phyloP scores from a whole-genome alignment of 371 early-diverging fungal species.

The Mucor piriformis region DNA sequence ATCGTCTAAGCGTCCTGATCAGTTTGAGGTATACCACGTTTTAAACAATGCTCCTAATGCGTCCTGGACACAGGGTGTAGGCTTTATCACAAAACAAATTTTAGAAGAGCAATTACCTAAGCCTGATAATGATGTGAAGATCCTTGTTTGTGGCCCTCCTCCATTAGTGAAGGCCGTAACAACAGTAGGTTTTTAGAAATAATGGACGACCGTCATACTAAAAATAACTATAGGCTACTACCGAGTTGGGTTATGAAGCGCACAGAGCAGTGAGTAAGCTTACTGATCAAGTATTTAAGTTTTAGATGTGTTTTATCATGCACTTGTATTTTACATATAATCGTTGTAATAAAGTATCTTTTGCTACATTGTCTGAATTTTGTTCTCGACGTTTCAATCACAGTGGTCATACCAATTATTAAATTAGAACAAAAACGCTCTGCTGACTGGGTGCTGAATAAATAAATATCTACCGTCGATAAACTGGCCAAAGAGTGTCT shows the following conservation, averaged over 20 bases:
- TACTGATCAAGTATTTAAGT: constrained; percentile 73
- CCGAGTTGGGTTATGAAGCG: constrained; percentile 66
- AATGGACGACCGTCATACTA: background rate
- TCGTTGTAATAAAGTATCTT: too few relatives aligned
- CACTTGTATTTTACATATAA: too few relatives aligned
- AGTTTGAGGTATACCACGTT: constrained; percentile 79
- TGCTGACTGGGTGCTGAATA: too few relatives aligned
- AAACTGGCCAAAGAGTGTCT: too few relatives aligned
- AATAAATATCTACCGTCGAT: too few relatives aligned
- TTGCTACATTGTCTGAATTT: too few relatives aligned
- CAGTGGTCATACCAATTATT: too few relatives aligned
- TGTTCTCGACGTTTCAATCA: too few relatives aligned
- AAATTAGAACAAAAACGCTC: too few relatives aligned
- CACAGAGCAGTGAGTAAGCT: constrained; percentile 76
- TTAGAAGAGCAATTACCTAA: constrained; percentile 68
- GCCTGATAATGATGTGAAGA: constrained; percentile 73
- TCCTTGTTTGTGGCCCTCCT: constrained; percentile 89
- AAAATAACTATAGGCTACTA: constrained; percentile 34
- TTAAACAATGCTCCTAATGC: constrained; percentile 71
- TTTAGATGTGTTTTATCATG: background rate
- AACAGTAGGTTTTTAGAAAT: constrained; percentile 27
- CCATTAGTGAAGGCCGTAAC: constrained; percentile 85
- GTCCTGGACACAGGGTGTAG: constrained; percentile 77
- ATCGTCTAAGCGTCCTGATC: constrained; percentile 68
- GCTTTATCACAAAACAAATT: constrained; percentile 79